Base-by-base conservation (phyloP, 2,329 filamentous ascomycete species). In the Teratosphaeria nubilosa region DNA sequence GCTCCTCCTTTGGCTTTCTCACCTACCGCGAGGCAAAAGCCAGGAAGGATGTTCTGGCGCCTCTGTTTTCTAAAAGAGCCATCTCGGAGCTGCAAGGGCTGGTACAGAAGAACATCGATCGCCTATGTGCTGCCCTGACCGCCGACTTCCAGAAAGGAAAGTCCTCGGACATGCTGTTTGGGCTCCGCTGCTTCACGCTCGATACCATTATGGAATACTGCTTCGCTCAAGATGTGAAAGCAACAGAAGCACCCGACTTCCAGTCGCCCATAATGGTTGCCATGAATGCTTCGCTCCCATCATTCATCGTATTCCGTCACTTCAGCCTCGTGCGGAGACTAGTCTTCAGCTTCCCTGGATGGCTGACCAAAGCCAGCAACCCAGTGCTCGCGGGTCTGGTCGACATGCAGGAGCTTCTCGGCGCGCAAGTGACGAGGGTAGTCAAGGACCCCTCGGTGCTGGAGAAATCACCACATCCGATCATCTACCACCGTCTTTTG, bases 1-100 rank as follows among this genome's bases (percentile, higher is more conserved):
- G 71, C 20, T 76, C 74, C n/a, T 75, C 72, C 31, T 77, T 78
- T 61, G 74, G 72, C 11, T 74, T 72, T 56, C 59, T 72, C 32
- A 76, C 68, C 16, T 74, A 76, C 58, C 63, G 63, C 10, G 72
- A 73, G 57, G 34, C 34, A 16, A 41, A 41, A n/a, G 16, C 34
- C 34, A 14, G 34, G 13, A 41, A n/a, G 13, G 34, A 41, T 41
- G 34, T 41, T 16, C 34, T 41, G 34, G 16, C 16, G 34, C 34
- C 34, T 41, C 34, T 41, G 16, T 41, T 41, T 11, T 41, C 34
- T 16, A 41, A 6, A 41, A 7, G 34, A 41, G 34, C 34, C 34
- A 41, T 41, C 16, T 5, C 11, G 2, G 34, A n/a, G 11, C 34
- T 41, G 34, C 34, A 41, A 41, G 34, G 68, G 72, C 34, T 77